A percentile compares a stretch with the other conserved stretches of the same genome.
Conservation (phyloP, 768 basidiomycete species). For the Lentinus brumalis region DNA sequence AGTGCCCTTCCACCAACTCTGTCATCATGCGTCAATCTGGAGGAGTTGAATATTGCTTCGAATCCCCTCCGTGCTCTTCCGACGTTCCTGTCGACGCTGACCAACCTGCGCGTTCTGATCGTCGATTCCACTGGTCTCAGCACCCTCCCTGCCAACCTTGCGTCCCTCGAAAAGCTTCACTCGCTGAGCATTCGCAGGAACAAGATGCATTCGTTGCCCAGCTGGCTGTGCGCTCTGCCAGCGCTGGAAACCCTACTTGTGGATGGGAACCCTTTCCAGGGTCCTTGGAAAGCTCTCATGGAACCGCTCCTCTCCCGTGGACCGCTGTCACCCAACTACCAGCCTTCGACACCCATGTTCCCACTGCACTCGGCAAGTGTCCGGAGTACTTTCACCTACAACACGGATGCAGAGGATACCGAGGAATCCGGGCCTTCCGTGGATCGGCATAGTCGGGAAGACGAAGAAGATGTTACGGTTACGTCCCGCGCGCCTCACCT, state of each 20-base stretch:
- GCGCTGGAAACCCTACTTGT: constrained; percentile 84
- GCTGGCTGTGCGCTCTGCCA: constrained; percentile 91
- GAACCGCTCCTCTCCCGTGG: constrained; percentile 75
- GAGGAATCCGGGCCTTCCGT: constrained; percentile 46
- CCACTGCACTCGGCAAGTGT: constrained; percentile 51
- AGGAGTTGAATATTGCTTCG: constrained; percentile 91
- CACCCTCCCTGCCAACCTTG: constrained; percentile 74
- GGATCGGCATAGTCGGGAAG: constrained; percentile 44
- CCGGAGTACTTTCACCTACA: constrained; percentile 45
- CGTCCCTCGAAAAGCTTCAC: constrained; percentile 76
- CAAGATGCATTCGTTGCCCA: constrained; percentile 84
- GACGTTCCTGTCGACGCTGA: constrained; percentile 76
- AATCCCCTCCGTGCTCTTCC: constrained; percentile 95
- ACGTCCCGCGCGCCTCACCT: constrained; percentile 62
- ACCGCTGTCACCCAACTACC: constrained; percentile 62
- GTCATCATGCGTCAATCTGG: constrained; percentile 76
- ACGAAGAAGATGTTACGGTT: constrained; percentile 74
- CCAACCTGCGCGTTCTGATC: constrained; percentile 82
- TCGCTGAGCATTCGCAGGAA: constrained; percentile 90
- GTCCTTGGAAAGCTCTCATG: constrained; percentile 88
- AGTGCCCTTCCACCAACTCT: constrained; percentile 82
- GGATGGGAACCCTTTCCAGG: constrained; percentile 96
- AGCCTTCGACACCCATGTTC: constrained; percentile 64
- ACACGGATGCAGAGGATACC: constrained; percentile 52
- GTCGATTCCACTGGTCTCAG: constrained; percentile 88